A percentile compares a stretch with the other conserved stretches of the same genome.
Conservation (phyloP, 2,329 filamentous ascomycete species). For the Talaromyces rugulosus region DNA sequence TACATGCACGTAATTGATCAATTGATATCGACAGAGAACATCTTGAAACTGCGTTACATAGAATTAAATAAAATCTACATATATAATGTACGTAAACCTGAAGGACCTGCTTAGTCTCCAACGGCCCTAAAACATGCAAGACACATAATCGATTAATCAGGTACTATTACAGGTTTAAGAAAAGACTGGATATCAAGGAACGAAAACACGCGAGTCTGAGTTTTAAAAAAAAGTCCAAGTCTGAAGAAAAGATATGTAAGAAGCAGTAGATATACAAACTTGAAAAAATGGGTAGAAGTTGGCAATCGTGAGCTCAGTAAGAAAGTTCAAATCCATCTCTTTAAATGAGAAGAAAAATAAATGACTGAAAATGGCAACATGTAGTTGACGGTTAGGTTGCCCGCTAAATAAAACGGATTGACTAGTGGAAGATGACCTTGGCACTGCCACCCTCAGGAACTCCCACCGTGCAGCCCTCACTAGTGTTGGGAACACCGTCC, state of each 20-base stretch:
- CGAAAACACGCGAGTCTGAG: neutral
- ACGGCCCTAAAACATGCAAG: neutral
- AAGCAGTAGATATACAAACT: slow-evolving; percentile 1
- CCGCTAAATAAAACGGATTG: neutral
- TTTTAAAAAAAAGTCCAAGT: neutral
- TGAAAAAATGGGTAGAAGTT: neutral
- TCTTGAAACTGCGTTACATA: neutral
- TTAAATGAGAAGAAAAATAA: neutral
- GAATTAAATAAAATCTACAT: neutral
- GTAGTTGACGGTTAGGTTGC: neutral
- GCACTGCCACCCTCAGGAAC: slow-evolving; percentile 45
- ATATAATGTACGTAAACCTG: neutral
- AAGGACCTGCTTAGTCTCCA: neutral
- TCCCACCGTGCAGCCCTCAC: slow-evolving; percentile 77
- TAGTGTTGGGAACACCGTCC: slow-evolving; percentile 26
- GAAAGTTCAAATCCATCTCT: neutral
- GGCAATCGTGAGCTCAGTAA: neutral
- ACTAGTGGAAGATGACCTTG: slow-evolving; percentile 43
- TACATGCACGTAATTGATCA: too few relatives aligned
- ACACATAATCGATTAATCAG: neutral
- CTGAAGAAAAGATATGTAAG: neutral
- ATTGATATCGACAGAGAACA: too few relatives aligned
- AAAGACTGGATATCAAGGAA: neutral
- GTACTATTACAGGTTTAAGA: neutral
- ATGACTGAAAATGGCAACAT: neutral